Conservation (phyloP, 305 asterid genomes). For the Fraxinus platypoda region DNA sequence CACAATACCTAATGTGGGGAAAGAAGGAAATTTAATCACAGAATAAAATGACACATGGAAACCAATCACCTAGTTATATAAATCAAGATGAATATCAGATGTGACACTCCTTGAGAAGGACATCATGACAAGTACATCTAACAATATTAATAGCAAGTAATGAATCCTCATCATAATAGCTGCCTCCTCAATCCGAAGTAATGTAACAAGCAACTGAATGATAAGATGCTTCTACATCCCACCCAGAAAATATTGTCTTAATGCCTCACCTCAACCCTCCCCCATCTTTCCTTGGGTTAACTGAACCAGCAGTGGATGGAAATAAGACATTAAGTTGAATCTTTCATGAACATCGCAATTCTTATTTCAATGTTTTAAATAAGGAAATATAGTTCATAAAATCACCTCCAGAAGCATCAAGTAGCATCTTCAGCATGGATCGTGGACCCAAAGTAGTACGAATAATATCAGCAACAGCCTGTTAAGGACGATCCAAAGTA, state of each 20-base stretch:
- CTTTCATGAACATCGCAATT: background rate
- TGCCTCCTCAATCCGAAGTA: background rate
- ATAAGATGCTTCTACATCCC: background rate
- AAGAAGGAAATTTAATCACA: background rate
- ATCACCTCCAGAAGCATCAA: constrained; percentile 20
- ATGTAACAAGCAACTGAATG: background rate
- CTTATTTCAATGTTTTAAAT: background rate
- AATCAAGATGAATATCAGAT: background rate
- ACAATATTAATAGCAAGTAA: background rate
- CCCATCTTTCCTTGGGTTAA: background rate
- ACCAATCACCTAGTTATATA: background rate
- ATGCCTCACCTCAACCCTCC: background rate
- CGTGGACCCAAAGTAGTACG: constrained; percentile 22
- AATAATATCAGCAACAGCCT: constrained; percentile 23
- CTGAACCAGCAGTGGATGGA: background rate
- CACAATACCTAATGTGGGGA: constrained; percentile 61
- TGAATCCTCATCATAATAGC: background rate
- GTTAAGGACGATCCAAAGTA: background rate
- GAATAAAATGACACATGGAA: background rate
- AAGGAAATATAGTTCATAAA: background rate
- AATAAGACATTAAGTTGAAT: background rate
- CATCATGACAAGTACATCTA: background rate
- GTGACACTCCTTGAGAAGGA: background rate
- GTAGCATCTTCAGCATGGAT: constrained; percentile 20
- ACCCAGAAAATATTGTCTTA: background rate